phyloP scores from a whole-genome alignment of 257 asterid genomes.

The Schizonepeta tenuifolia region DNA sequence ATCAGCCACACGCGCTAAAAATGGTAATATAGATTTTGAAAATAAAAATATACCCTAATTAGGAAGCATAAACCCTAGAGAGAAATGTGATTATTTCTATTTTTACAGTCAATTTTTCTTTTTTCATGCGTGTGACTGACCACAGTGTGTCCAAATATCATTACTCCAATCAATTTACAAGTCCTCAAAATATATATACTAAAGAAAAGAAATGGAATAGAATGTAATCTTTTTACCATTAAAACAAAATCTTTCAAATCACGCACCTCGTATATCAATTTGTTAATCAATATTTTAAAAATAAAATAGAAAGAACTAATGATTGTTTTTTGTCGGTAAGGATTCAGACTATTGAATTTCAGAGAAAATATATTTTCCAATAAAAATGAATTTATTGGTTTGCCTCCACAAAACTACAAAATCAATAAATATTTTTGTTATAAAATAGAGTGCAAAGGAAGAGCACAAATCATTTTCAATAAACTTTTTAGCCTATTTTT shows the following conservation, averaged over 20 bases:
- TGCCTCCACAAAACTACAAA: constrained; percentile 23
- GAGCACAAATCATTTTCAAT: constrained; percentile 23
- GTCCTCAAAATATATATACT: not conserved
- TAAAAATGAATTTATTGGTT: constrained; percentile 8
- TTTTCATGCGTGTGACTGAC: too few species aligned
- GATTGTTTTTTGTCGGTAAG: constrained; percentile 18
- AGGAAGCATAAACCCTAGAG: too few species aligned
- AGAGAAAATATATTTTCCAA: not conserved
- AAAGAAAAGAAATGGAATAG: not conserved
- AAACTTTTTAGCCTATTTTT: constrained; percentile 1
- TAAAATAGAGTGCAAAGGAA: not conserved
- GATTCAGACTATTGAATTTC: not conserved
- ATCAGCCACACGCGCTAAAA: too few species aligned
- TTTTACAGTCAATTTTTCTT: too few species aligned
- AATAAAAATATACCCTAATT: too few species aligned
- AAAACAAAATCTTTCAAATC: too few species aligned
- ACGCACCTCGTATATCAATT: not conserved
- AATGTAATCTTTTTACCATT: not conserved
- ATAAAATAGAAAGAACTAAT: not conserved
- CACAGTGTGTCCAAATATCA: too few species aligned
- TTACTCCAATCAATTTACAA: too few species aligned
- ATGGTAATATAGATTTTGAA: too few species aligned
- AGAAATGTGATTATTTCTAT: too few species aligned
- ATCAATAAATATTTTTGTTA: constrained; percentile 19
- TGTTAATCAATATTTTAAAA: not conserved